phyloP scores from a whole-genome alignment of 2,329 filamentous ascomycete genomes.

The Rasamsonia emersonii region DNA sequence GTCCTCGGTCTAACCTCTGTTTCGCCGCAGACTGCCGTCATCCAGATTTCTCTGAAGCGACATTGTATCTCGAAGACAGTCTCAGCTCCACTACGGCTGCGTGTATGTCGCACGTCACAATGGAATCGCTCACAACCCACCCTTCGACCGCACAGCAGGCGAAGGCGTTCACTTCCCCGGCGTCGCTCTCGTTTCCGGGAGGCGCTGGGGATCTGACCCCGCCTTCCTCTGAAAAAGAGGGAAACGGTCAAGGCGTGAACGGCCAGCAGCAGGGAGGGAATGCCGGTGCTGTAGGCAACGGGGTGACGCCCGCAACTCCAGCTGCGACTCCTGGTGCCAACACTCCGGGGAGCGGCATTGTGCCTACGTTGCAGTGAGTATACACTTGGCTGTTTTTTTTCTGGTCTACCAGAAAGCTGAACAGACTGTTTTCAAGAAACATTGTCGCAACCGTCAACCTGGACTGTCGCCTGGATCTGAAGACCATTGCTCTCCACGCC shows the following conservation, averaged over 20 bases:
- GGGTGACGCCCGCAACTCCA: slow-evolving; percentile 81
- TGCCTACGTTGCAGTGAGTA: slow-evolving; percentile 95
- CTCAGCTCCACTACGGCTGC: slow-evolving; percentile 18
- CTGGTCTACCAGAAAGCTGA: slow-evolving; percentile 43
- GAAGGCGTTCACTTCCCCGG: slow-evolving; percentile 87
- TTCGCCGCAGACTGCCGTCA: slow-evolving; percentile 19
- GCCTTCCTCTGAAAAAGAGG: slow-evolving; percentile 63
- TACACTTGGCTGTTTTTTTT: slow-evolving; percentile 39
- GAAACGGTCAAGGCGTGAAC: slow-evolving; percentile 38
- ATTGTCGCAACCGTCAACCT: slow-evolving; percentile 98
- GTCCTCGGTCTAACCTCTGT: too few relatives aligned
- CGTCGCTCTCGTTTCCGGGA: slow-evolving; percentile 85
- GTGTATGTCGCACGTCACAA: slow-evolving; percentile 40
- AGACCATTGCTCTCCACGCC: slow-evolving; percentile 97
- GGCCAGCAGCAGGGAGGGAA: slow-evolving; percentile 50
- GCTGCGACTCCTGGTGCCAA: slow-evolving; percentile 81
- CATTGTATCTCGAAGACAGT: slow-evolving; percentile 10
- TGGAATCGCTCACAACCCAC: slow-evolving; percentile 88
- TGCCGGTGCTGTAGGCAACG: slow-evolving; percentile 55
- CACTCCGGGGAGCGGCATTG: slow-evolving; percentile 77
- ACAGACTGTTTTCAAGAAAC: slow-evolving; percentile 59
- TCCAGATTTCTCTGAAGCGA: slow-evolving; percentile 8
- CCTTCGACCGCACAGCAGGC: slow-evolving; percentile 86
- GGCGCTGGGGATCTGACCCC: slow-evolving; percentile 75
- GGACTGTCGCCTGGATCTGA: slow-evolving; percentile 92